phyloP scores from a whole-genome alignment of 768 basidiomycete genomes.

The Suillus brevipes region DNA sequence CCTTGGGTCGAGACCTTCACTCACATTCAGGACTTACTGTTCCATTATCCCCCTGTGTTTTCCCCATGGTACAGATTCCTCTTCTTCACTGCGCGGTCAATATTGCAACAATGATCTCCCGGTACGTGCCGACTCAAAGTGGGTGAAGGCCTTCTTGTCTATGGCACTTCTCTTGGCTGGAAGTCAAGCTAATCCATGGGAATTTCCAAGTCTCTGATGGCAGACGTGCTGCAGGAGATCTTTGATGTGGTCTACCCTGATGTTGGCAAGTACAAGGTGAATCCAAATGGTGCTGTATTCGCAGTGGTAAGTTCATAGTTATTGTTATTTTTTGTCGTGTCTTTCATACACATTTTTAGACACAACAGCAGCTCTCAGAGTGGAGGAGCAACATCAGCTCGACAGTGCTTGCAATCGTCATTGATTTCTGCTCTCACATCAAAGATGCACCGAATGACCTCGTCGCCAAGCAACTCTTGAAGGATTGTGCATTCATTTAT shows the following conservation, averaged over 20 bases:
- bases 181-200: conserved; percentile 1
- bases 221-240: neutral
- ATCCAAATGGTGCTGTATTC: conserved; percentile 1
- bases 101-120: neutral
- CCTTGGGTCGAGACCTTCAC: too few relatives aligned
- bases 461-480: neutral
- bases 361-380: conserved; percentile 1
- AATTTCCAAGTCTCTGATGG: neutral
- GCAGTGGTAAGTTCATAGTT: neutral
- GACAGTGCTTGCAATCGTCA: conserved; percentile 2
- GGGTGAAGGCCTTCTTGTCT: conserved; percentile 1
- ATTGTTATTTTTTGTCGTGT: neutral
- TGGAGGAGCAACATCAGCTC: conserved; percentile 11
- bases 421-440: conserved; percentile 4
- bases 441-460: neutral
- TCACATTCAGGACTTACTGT: too few relatives aligned
- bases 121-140: neutral
- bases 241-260: conserved; percentile 6
- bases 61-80: too few relatives aligned
- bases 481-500: conserved; percentile 6
- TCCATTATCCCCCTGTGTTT: too few relatives aligned
- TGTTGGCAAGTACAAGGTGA: conserved; percentile 5
- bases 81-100: too few relatives aligned
- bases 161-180: neutral
- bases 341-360: neutral